Base-by-base conservation (phyloP, 2,329 filamentous ascomycete species). In the Phaeosphaeriaceae sp. region DNA sequence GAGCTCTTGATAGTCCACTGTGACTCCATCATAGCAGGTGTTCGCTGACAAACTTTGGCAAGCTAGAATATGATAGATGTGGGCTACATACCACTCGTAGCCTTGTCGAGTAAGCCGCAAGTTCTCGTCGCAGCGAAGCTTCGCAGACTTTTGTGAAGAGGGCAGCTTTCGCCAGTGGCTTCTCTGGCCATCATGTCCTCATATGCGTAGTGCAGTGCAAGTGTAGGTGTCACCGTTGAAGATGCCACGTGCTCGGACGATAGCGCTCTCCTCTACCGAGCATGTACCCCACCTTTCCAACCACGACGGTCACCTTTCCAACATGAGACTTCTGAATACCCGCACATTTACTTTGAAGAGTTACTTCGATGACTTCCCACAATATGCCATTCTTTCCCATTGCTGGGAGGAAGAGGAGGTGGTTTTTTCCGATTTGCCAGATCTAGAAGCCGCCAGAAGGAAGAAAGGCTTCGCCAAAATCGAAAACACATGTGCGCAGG, bases 321-420 rank as follows among this genome's bases (percentile, higher is more conserved):
- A 47, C 42, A 67, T 65, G 66, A 59, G 58, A n/a, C 58, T 68
- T 5, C 49, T 67, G 3, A 1, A 64, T 5, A 24, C 53, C 22
- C 44, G 40, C n/a, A 59, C 47, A 0, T 23, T 68, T 0, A 19
- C 56, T 42, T 42, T 67, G 10, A 24, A 60, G 22, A 49, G 52
- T 1, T 67, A 67, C 28, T 26, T 65, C 10, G 49, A 50, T 7
- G n/a, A 61, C 0, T 19, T 52, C 0, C 63, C 66, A 10, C 43
- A 56, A 0, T 67, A 68, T n/a, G 67, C 60, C 1, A 67, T 71
- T 6, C 49, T 67, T 0, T 67, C 63, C 0, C 66, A 69, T 49
- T 67, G 60, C 22, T 69, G 65, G 62, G 54, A 50, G 1, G 58
- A 60, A 0, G 62, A 65, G 2, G 61, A 70, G 22, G 60, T 69